These are phyloP conservation scores for Sporisorium scitamineum DNA, from an alignment of 1,284 basidiomycete species.

Conservation along the genomic window DNA sequence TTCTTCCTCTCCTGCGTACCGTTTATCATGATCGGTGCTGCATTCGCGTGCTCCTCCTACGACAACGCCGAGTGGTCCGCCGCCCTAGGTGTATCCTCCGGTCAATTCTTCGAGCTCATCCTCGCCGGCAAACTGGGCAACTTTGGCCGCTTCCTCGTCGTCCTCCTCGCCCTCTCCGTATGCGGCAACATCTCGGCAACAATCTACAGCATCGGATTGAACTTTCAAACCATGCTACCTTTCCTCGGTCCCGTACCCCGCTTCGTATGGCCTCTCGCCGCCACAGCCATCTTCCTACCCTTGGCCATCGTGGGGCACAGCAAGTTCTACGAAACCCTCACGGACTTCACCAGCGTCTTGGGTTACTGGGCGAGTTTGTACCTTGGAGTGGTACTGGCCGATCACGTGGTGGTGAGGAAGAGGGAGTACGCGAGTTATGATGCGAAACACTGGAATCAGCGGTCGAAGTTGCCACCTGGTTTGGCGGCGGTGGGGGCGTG, in stretches of 20 bases:
- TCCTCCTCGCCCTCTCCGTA: conserved; percentile 79
- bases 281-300: conserved; percentile 79
- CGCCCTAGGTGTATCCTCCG: conserved; percentile 65
- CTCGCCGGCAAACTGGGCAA: conserved; percentile 75
- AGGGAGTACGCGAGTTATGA: conserved; percentile 73
- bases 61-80: conserved; percentile 73
- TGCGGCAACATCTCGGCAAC: conserved; percentile 85
- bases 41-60: conserved; percentile 73
- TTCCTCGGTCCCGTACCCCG: conserved; percentile 82
- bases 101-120: conserved; percentile 83
- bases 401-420: conserved; percentile 75
- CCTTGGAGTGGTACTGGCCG: conserved; percentile 75
- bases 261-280: conserved; percentile 85
- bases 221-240: conserved; percentile 74
- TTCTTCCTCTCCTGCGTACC: conserved; percentile 75
- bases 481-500: conserved; percentile 71
- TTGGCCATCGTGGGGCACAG: conserved; percentile 76
- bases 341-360: conserved; percentile 73
- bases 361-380: conserved; percentile 79
- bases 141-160: conserved; percentile 87
- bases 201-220: conserved; percentile 70
- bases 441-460: conserved; percentile 74
- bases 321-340: conserved; percentile 75
- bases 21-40: conserved; percentile 74
- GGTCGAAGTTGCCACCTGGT: conserved; percentile 73